phyloP scores from a whole-genome alignment of 306 rosid species.

The Cicer arietinum region DNA sequence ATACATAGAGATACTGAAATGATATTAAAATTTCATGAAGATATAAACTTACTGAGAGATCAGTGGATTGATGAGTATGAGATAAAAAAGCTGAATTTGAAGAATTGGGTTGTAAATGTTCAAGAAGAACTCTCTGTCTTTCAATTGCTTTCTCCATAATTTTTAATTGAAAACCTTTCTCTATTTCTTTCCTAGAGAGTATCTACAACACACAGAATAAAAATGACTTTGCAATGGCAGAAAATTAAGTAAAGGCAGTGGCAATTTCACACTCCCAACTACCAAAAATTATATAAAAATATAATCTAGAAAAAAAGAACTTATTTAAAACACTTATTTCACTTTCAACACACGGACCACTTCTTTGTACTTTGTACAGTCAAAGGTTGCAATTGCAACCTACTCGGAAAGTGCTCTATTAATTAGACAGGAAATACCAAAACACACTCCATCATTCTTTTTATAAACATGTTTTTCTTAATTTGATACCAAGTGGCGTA shows the following conservation, averaged over 20 bases:
- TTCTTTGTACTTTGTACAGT: too few relatives aligned
- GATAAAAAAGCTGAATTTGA: slow-evolving; percentile 41
- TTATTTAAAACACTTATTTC: too few relatives aligned
- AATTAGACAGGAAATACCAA: too few relatives aligned
- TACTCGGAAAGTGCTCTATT: too few relatives aligned
- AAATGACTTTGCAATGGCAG: too few relatives aligned
- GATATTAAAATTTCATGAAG: too few relatives aligned
- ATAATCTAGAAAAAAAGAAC: too few relatives aligned
- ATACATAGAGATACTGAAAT: not conserved
- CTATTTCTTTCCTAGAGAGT: not conserved
- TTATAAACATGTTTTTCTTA: too few relatives aligned
- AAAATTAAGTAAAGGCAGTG: not conserved
- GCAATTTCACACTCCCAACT: not conserved
- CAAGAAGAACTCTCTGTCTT: slow-evolving; percentile 72
- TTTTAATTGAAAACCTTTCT: not conserved
- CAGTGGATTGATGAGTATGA: slow-evolving; percentile 43
- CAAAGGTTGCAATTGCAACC: too few relatives aligned
- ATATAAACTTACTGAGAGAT: slow-evolving; percentile 57
- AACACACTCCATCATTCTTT: too few relatives aligned
- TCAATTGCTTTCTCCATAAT: slow-evolving; percentile 78
- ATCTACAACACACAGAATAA: not conserved
- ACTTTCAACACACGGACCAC: too few relatives aligned
- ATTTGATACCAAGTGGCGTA: too few relatives aligned
- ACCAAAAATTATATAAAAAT: not conserved
- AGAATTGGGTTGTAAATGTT: slow-evolving; percentile 71